These are phyloP conservation scores for Zymoseptoria passerinii DNA, from an alignment of 2,329 filamentous ascomycete genomes.

Conservation along the genomic window DNA sequence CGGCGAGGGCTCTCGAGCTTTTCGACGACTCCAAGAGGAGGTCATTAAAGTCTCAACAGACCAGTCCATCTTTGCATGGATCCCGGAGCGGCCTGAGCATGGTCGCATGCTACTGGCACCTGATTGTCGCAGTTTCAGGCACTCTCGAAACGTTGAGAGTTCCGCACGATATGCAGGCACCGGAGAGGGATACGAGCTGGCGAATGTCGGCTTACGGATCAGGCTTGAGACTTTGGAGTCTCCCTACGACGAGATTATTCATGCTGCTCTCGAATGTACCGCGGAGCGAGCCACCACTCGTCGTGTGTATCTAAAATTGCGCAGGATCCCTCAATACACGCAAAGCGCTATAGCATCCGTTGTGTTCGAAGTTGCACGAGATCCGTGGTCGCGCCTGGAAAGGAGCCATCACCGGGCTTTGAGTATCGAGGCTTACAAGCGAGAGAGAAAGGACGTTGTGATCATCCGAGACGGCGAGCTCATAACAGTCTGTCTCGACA, in stretches of 20 bases:
- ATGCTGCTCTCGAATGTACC: neutral
- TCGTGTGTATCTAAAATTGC: neutral
- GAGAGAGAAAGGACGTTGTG: neutral
- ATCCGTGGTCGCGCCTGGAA: neutral
- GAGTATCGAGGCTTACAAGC: neutral
- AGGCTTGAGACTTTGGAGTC: slow-evolving; percentile 8
- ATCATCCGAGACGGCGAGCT: neutral
- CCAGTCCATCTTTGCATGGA: slow-evolving; percentile 4
- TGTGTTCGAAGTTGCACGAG: neutral
- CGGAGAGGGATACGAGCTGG: neutral
- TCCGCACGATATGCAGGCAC: neutral
- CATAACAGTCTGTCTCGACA: neutral
- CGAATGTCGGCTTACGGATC: slow-evolving; percentile 2
- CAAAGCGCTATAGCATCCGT: neutral
- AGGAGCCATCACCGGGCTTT: neutral
- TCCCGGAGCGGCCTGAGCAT: neutral
- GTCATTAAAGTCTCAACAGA: slow-evolving; percentile 5
- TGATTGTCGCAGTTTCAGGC: neutral
- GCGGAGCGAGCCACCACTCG: neutral
- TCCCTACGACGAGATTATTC: neutral
- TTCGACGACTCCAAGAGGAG: slow-evolving; percentile 3
- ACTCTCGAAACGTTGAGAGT: neutral
- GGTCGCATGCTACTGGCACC: slow-evolving; percentile 2
- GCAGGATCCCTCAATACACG: neutral
- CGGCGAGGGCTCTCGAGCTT: slow-evolving; percentile 24